Evolutionary conservation across 2,329 filamentous ascomycete genomes (phyloP).

Genomic region (Magnaporthiopsis rhizophila): DNA sequence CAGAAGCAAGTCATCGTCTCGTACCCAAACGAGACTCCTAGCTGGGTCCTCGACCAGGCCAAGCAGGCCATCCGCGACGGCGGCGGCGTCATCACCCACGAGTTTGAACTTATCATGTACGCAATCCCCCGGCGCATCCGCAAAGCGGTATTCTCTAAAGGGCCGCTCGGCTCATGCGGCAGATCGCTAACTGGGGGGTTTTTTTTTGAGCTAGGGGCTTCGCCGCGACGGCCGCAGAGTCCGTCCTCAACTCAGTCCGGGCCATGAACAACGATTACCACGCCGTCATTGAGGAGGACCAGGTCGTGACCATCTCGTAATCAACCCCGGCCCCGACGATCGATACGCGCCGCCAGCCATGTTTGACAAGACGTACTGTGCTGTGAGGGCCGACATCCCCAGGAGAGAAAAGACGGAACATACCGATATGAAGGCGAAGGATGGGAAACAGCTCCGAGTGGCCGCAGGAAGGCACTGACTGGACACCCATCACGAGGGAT

Average conservation of each 20-base stretch:
- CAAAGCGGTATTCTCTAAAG: background rate
- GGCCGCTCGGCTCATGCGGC: background rate
- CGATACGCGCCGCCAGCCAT: too few relatives aligned
- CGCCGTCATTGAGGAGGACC: constrained; percentile 69
- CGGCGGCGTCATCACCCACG: constrained; percentile 72
- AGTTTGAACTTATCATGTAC: constrained; percentile 62
- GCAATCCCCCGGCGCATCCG: constrained; percentile 20
- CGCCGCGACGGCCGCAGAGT: constrained; percentile 62
- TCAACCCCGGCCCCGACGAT: background rate
- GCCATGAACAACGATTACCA: constrained; percentile 51
- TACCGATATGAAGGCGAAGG: background rate
- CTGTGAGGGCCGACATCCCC: too few relatives aligned
- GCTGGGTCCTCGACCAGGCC: constrained; percentile 59
- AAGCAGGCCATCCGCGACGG: constrained; percentile 62
- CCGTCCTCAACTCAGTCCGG: constrained; percentile 60
- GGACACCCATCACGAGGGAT: background rate
- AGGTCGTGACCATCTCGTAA: constrained; percentile 45
- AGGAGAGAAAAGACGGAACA: background rate
- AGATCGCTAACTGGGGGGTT: background rate
- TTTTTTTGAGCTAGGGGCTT: constrained; percentile 53
- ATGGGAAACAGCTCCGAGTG: background rate
- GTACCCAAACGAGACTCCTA: constrained; percentile 62
- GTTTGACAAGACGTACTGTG: background rate
- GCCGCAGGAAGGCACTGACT: background rate
- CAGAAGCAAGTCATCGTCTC: constrained; percentile 72